phyloP scores from a whole-genome alignment of 2,329 filamentous ascomycete species.

The Penicillium hesseltinei region DNA sequence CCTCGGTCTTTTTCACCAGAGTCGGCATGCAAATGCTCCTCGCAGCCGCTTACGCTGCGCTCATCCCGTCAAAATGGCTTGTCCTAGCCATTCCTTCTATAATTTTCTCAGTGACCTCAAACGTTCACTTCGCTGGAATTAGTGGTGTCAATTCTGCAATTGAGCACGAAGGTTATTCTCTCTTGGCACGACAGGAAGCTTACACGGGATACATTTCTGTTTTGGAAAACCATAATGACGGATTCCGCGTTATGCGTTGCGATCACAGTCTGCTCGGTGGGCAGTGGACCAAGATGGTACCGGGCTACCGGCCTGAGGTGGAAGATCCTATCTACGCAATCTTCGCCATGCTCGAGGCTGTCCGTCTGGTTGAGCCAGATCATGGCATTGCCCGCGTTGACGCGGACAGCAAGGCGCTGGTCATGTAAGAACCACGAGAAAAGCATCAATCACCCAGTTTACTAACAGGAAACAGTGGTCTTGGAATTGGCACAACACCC shows the following conservation, averaged over 20 bases:
- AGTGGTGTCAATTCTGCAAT: conserved; percentile 65
- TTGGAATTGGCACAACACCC: conserved; percentile 89
- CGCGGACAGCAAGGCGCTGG: conserved; percentile 71
- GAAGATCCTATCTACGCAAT: conserved; percentile 90
- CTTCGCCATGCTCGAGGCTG: conserved; percentile 93
- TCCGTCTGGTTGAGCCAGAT: conserved; percentile 70
- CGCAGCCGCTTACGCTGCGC: conserved; percentile 61
- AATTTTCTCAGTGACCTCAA: conserved; percentile 61
- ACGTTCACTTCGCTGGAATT: conserved; percentile 69
- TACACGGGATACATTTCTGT: conserved; percentile 91
- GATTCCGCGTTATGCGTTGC: conserved; percentile 81
- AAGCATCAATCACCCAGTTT: neutral
- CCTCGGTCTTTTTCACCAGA: conserved; percentile 64
- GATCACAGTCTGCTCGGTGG: conserved; percentile 93
- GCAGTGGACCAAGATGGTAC: conserved; percentile 67
- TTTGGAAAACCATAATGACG: conserved; percentile 67
- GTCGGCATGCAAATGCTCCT: conserved; percentile 70
- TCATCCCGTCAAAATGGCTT: conserved; percentile 68
- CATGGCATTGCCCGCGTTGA: conserved; percentile 48
- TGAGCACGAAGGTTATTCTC: conserved; percentile 63
- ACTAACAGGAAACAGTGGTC: conserved; percentile 56
- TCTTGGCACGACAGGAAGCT: conserved; percentile 81
- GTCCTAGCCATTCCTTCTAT: conserved; percentile 69
- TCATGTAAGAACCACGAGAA: conserved; percentile 63
- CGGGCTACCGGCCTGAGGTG: conserved; percentile 55